These are phyloP conservation scores for Cryphonectria naterciae DNA, from an alignment of 2,329 filamentous ascomycete genomes.

Conservation along the genomic window DNA sequence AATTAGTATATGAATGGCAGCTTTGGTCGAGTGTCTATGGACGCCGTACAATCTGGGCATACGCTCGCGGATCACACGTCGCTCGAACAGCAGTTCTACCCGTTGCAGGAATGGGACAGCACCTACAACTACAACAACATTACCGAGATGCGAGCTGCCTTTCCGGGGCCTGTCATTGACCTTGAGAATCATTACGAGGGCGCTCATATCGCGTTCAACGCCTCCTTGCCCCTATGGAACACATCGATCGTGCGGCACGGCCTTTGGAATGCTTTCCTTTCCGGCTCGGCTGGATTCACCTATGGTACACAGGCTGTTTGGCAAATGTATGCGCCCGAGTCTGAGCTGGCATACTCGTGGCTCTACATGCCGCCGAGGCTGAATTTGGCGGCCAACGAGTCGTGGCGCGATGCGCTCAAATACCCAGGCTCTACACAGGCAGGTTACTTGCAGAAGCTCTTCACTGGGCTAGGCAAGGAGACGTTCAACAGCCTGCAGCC, in stretches of 20 bases:
- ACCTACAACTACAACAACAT: constrained; percentile 11
- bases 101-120: constrained; percentile 2
- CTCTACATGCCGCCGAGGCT: constrained; percentile 9
- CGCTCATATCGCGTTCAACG: constrained; percentile 8
- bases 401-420: constrained; percentile 8
- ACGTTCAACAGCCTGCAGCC: constrained; percentile 5
- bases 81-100: not conserved
- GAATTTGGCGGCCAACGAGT: constrained; percentile 6
- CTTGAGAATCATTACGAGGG: constrained; percentile 15
- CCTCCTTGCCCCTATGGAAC: constrained; percentile 7
- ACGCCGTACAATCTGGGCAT: constrained; percentile 12
- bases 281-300: constrained; percentile 14
- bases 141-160: constrained; percentile 14
- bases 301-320: constrained; percentile 12
- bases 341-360: not conserved
- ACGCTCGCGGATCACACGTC: not conserved
- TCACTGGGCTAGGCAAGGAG: not conserved
- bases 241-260: constrained; percentile 11
- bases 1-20: constrained; percentile 8
- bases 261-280: constrained; percentile 14
- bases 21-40: constrained; percentile 11
- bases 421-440: constrained; percentile 11
- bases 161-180: constrained; percentile 11
- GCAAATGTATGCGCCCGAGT: constrained; percentile 13
- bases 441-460: constrained; percentile 1